Evolutionary conservation across 73 alveolate species (phyloP), one percentile per base, ranked within the genome.

Genomic region (Tetrahymena thermophila): DNA sequence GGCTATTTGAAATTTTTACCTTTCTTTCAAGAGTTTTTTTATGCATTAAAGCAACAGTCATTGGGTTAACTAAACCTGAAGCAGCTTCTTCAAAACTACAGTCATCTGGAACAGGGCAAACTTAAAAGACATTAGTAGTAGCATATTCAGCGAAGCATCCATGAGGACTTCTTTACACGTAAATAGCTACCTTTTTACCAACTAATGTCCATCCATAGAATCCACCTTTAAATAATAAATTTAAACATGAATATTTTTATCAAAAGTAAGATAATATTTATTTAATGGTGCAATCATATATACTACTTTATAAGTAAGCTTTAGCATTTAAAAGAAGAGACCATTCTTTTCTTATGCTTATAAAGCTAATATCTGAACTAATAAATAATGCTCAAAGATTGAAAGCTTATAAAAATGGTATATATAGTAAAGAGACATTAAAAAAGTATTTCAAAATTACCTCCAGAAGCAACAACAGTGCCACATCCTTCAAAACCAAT

Each of bases 131-230:
- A 43, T 95, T 93, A 35, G 99, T 97, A 11, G 98, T 96, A 95
- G 97, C 94, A 94, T 97, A 98, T 94, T 98, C 98, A 11, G 98
- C 99, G 96, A 96, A 97, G 35, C 98, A 28, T 17, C 99, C 99
- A 35, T 93, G 37, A 40, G 94, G 84, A 42, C 89, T 85, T 85
- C 83, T 85, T 43, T 83, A 40, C 9, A 94, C 93, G 58, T 44
- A 97, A 94, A 98, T 96, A 14, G 99, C 98, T 37, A 98, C 99
- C 85, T 98, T 96, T 94, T 98, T 98, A 8, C 99, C 99, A 43
- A 89, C 96, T 34, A 98, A 89, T 16, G 96, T 96, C 99, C 99
- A 98, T 58, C 98, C 99, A 38, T 96, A 58, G 28, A 98, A 25
- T 44, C 99, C 99, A 23, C 99, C 99, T 38, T 94, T 95, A 40